Percentiles rank a stretch among this genome's conserved stretches.
phyloP scores from a whole-genome alignment of 2,329 filamentous ascomycete genomes.

The Fusarium guadeloupense region DNA sequence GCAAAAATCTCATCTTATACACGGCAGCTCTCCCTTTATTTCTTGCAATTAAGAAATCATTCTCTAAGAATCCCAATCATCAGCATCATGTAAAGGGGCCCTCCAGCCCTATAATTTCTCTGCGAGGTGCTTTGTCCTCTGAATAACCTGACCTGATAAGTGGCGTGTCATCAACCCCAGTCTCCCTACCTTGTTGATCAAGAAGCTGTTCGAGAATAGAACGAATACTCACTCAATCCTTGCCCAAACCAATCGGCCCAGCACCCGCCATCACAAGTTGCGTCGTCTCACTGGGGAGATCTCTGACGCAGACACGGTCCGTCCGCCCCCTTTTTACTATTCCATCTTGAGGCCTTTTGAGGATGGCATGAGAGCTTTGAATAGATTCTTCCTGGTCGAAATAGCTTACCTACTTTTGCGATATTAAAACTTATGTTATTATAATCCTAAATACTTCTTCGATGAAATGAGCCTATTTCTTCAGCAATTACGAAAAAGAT shows the following conservation, averaged over 20 bases:
- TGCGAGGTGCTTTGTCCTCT: slow-evolving; percentile 38
- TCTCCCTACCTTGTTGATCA: neutral
- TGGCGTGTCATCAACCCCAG: slow-evolving; percentile 36
- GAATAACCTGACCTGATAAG: slow-evolving; percentile 36
- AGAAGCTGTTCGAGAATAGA: neutral
- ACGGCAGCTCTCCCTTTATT: neutral
- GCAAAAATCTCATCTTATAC: slow-evolving; percentile 4
- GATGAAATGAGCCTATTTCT: neutral
- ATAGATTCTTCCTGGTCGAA: neutral
- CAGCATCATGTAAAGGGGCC: neutral
- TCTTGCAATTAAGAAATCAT: neutral
- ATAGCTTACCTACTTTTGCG: neutral
- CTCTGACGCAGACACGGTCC: slow-evolving; percentile 27
- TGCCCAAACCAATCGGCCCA: slow-evolving; percentile 33
- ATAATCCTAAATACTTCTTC: too few relatives aligned
- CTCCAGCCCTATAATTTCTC: slow-evolving; percentile 21
- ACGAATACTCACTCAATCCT: neutral
- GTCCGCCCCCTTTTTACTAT: slow-evolving; percentile 26
- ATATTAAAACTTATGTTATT: neutral
- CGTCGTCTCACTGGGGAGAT: slow-evolving; percentile 29
- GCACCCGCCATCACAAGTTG: slow-evolving; percentile 15
- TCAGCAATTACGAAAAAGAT: too few relatives aligned
- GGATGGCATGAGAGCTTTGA: neutral
- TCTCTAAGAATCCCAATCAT: neutral
- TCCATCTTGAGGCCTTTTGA: neutral